phyloP scores from a whole-genome alignment of 768 basidiomycete genomes.

The Serpula lacrymans region DNA sequence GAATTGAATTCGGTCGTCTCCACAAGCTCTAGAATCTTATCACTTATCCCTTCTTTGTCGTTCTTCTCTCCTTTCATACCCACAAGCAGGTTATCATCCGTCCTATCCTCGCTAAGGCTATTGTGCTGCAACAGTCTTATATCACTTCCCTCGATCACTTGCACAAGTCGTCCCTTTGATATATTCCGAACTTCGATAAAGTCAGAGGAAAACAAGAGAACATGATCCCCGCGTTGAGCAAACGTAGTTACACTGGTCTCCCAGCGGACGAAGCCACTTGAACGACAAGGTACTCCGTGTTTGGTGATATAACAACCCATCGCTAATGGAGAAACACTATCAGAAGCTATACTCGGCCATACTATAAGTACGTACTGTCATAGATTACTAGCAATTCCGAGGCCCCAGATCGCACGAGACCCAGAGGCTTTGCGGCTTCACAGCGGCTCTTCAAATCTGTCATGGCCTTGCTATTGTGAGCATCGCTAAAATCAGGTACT shows the following conservation, averaged over 20 bases:
- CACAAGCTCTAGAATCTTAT: constrained; percentile 63
- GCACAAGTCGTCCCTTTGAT: constrained; percentile 64
- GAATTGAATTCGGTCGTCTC: constrained; percentile 59
- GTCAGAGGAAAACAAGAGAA: constrained; percentile 70
- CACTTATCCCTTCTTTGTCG: constrained; percentile 53
- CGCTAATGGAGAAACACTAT: constrained; percentile 38
- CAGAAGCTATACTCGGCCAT: not conserved
- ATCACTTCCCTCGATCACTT: constrained; percentile 75
- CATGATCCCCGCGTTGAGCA: constrained; percentile 54
- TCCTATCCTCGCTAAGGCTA: constrained; percentile 9
- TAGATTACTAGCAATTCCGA: constrained; percentile 69
- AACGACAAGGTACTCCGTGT: constrained; percentile 61
- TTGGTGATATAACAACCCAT: constrained; percentile 77
- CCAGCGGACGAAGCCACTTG: constrained; percentile 69
- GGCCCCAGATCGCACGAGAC: constrained; percentile 53
- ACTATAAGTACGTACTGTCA: constrained; percentile 49
- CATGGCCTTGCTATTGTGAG: constrained; percentile 37
- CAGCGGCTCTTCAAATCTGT: constrained; percentile 55
- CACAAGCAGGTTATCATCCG: constrained; percentile 51
- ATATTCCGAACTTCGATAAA: constrained; percentile 75
- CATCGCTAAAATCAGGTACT: constrained; percentile 57
- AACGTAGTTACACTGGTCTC: constrained; percentile 66
- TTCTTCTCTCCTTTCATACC: constrained; percentile 62
- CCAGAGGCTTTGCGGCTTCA: constrained; percentile 59
- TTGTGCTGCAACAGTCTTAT: constrained; percentile 59